These are phyloP conservation scores for Taphrina deformans DNA, from an alignment of 1,139 yeast genomes.

Conservation along the genomic window DNA sequence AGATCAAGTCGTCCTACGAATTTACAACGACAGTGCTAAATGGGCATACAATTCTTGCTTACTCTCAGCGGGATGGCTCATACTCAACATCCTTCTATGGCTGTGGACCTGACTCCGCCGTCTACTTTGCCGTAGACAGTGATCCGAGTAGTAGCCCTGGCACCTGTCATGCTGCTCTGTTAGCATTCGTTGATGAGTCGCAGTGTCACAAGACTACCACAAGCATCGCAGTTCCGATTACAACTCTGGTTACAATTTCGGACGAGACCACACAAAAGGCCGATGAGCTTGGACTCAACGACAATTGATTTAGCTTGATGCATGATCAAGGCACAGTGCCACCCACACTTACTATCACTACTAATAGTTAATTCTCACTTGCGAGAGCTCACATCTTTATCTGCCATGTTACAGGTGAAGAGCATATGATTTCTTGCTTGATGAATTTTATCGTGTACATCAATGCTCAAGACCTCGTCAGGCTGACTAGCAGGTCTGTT, in stretches of 20 bases:
- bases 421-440: too few species aligned
- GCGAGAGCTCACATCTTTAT: too few species aligned
- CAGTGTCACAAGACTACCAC: neutral
- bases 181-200: conserved; percentile 4
- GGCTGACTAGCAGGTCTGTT: too few species aligned
- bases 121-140: conserved; percentile 6
- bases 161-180: conserved; percentile 4
- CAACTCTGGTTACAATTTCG: neutral
- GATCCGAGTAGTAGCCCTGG: conserved; percentile 1
- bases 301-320: neutral
- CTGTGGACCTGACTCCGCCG: conserved; percentile 4
- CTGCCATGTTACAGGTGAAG: too few species aligned
- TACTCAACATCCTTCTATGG: conserved; percentile 4
- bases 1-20: neutral
- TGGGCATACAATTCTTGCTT: neutral
- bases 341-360: neutral
- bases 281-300: conserved; percentile 5
- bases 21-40: neutral
- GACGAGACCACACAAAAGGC: conserved; percentile 2
- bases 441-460: too few species aligned
- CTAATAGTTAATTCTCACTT: neutral
- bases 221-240: neutral
- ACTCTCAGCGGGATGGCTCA: neutral
- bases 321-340: neutral
- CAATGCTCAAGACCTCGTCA: too few species aligned